Conservation (phyloP, 1,284 basidiomycete species). For the Cerrena zonata region DNA sequence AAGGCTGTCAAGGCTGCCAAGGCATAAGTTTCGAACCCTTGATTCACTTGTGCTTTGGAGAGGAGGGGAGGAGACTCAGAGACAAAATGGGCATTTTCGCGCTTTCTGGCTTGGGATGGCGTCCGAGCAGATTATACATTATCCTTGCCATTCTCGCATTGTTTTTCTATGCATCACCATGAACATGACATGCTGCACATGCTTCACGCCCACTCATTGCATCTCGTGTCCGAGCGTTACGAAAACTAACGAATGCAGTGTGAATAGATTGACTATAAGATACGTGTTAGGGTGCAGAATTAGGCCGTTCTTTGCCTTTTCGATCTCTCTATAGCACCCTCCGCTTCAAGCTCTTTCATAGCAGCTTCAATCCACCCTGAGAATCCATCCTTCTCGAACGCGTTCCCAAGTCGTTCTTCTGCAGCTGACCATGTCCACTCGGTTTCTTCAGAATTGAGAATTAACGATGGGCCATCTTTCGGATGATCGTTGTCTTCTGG, state of each 20-base stretch:
- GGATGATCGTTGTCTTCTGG: constrained; percentile 31
- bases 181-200: constrained; percentile 1
- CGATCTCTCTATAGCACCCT: constrained; percentile 41
- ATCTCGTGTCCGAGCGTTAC: background rate
- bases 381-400: constrained; percentile 53
- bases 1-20: constrained; percentile 42
- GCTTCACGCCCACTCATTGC: background rate
- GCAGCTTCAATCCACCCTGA: constrained; percentile 46
- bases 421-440: constrained; percentile 49
- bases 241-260: no score
- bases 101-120: background rate
- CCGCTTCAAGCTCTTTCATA: constrained; percentile 48
- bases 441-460: background rate
- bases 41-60: background rate
- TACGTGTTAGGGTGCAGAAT: background rate
- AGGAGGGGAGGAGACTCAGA: background rate
- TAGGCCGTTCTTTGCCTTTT: constrained; percentile 18
- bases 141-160: background rate
- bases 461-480: background rate
- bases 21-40: constrained; percentile 9
- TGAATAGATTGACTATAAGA: background rate
- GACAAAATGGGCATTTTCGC: background rate
- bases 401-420: constrained; percentile 43
- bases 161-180: constrained; percentile 4
- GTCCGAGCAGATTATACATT: background rate